Conservation (phyloP, 225 moss, liverwort and hornwort species). For the Rhytidiadelphus loreus region DNA sequence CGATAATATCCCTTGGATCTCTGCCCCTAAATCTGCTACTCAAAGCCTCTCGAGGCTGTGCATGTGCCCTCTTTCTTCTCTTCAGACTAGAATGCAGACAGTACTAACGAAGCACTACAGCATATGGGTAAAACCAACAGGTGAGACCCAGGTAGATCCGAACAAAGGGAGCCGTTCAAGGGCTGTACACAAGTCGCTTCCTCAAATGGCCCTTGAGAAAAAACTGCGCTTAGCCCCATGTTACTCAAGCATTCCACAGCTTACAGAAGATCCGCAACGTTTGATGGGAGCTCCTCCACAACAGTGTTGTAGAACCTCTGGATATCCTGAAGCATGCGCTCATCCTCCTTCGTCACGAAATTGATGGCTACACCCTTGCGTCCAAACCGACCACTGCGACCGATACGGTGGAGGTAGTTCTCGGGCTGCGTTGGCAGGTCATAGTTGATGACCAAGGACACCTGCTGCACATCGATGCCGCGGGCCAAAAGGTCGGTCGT, state of each 20-base stretch:
- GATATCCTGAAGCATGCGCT: constrained; percentile 75
- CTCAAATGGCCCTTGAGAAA: not conserved
- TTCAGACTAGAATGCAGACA: constrained; percentile 6
- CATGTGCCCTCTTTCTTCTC: not conserved
- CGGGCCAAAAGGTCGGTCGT: constrained; percentile 71
- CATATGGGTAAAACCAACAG: not conserved
- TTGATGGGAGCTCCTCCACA: constrained; percentile 49
- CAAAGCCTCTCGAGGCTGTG: constrained; percentile 10
- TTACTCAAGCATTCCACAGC: not conserved
- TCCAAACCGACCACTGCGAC: constrained; percentile 68
- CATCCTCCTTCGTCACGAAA: constrained; percentile 77
- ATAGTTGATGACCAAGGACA: constrained; percentile 65
- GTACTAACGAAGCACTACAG: constrained; percentile 3
- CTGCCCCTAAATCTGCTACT: constrained; percentile 19
- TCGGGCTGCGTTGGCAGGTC: constrained; percentile 79
- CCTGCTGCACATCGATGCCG: constrained; percentile 77
- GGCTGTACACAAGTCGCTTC: not conserved
- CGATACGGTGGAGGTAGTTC: constrained; percentile 75
- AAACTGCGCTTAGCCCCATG: not conserved
- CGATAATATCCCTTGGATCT: constrained; percentile 5
- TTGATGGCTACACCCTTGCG: constrained; percentile 80
- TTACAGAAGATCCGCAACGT: constrained; percentile 47
- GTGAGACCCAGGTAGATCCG: not conserved
- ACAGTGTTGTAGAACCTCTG: constrained; percentile 84
- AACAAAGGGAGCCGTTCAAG: constrained; percentile 2